Evolutionary conservation across 192 early-diverging fungal species (phyloP).

Genomic region (Mycoemilia scoparia): DNA sequence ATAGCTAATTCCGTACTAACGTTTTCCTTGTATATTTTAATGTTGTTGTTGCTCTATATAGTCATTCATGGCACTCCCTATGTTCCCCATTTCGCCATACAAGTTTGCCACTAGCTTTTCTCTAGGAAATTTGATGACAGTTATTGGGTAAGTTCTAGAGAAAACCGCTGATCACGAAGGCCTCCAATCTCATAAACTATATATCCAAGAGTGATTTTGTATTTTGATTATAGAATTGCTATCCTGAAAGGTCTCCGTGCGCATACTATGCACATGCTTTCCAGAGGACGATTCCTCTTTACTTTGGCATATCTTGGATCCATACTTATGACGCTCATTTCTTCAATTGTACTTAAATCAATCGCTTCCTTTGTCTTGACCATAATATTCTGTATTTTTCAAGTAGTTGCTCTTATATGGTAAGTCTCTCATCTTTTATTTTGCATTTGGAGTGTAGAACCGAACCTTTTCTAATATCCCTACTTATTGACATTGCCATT

Average conservation of each 20-base stretch:
- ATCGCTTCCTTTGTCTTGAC: conserved; percentile 58
- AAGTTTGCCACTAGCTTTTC: conserved; percentile 69
- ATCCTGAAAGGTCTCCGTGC: conserved; percentile 64
- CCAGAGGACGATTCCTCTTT: conserved; percentile 61
- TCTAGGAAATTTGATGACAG: conserved; percentile 35
- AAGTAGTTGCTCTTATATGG: conserved; percentile 66
- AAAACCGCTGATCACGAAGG: conserved; percentile 15
- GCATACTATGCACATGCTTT: conserved; percentile 63
- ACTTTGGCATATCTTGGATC: conserved; percentile 62
- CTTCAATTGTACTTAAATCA: conserved; percentile 46
- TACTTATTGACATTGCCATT: too few species aligned
- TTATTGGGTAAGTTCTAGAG: too few species aligned
- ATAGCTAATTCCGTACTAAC: too few species aligned
- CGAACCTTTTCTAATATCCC: background rate
- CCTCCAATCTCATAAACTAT: background rate
- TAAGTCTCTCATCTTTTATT: too few species aligned
- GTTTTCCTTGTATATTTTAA: too few species aligned
- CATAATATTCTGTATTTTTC: conserved; percentile 55
- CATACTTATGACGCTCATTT: conserved; percentile 70
- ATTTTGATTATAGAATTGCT: conserved; percentile 44
- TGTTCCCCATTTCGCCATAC: conserved; percentile 43
- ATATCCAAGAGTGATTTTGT: conserved; percentile 5
- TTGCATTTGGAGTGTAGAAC: background rate
- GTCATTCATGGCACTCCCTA: conserved; percentile 40
- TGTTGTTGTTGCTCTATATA: too few species aligned